Conservation (phyloP, 495 filamentous ascomycete species). For the Trichoderma virens region DNA sequence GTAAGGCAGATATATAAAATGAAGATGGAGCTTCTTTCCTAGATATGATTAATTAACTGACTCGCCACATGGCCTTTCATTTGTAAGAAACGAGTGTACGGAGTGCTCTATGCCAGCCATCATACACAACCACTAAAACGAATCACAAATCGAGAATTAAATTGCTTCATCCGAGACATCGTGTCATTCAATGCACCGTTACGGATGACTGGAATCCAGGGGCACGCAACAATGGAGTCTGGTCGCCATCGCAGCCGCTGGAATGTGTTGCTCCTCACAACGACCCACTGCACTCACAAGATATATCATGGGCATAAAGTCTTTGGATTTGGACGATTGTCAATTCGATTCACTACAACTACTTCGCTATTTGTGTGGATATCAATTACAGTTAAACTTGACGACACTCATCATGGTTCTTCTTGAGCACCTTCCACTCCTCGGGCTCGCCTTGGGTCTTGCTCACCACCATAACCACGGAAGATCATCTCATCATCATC, state of each 20-base stretch:
- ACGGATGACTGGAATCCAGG: not conserved
- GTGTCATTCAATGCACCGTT: not conserved
- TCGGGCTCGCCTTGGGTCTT: slow-evolving; percentile 1
- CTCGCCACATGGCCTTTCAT: too few relatives aligned
- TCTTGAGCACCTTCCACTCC: not conserved
- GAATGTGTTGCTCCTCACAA: slow-evolving; percentile 7
- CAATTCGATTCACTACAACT: not conserved
- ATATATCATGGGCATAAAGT: not conserved
- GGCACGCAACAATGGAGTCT: not conserved
- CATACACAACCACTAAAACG: too few relatives aligned
- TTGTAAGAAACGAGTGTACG: too few relatives aligned
- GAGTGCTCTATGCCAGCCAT: too few relatives aligned
- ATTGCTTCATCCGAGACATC: not conserved
- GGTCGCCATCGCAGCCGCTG: slow-evolving; percentile 1
- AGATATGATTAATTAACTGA: too few relatives aligned
- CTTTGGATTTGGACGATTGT: not conserved
- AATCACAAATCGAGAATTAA: too few relatives aligned
- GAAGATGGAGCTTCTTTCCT: too few relatives aligned
- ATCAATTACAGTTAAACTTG: too few relatives aligned
- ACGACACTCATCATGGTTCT: not conserved
- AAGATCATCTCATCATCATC: not conserved
- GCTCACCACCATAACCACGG: not conserved
- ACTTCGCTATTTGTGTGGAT: too few relatives aligned
- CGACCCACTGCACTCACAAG: not conserved
- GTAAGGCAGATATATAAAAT: too few relatives aligned